phyloP scores from a whole-genome alignment of 345 rosid species.

The Conringia planisiliqua region DNA sequence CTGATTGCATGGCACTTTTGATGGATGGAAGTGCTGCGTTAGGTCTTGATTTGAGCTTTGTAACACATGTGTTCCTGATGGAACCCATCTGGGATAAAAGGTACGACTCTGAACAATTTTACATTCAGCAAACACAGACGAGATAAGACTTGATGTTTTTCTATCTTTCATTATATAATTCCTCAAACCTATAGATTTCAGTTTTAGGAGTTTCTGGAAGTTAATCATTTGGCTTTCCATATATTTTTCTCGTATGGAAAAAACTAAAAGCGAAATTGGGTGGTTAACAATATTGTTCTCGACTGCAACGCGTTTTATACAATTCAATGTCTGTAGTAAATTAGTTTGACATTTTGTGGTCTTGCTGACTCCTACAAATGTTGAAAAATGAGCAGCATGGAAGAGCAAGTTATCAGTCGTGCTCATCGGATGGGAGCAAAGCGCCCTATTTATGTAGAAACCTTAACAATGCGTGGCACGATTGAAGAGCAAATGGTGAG shows the following conservation, averaged over 20 bases:
- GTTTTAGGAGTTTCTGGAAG: background rate
- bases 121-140: background rate
- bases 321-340: background rate
- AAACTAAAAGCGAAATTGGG: background rate
- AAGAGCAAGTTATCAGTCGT: conserved; percentile 93
- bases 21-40: conserved; percentile 98
- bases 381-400: conserved; percentile 55
- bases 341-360: background rate
- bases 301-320: background rate
- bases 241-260: background rate
- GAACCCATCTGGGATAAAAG: conserved; percentile 99
- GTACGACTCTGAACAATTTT: conserved; percentile 33
- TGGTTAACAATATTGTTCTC: conserved; percentile 7
- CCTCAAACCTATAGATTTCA: background rate
- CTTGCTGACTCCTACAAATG: conserved; percentile 10
- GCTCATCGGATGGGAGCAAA: conserved; percentile 95
- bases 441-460: conserved; percentile 82
- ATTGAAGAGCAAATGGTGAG: conserved; percentile 91
- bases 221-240: background rate
- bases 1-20: conserved; percentile 71
- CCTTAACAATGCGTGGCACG: conserved; percentile 86
- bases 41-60: conserved; percentile 98
- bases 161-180: background rate
- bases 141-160: background rate
- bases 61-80: conserved; percentile 78